Evolutionary conservation across 1,284 basidiomycete genomes (phyloP).

Genomic region (Moesziomyces parantarcticus): DNA sequence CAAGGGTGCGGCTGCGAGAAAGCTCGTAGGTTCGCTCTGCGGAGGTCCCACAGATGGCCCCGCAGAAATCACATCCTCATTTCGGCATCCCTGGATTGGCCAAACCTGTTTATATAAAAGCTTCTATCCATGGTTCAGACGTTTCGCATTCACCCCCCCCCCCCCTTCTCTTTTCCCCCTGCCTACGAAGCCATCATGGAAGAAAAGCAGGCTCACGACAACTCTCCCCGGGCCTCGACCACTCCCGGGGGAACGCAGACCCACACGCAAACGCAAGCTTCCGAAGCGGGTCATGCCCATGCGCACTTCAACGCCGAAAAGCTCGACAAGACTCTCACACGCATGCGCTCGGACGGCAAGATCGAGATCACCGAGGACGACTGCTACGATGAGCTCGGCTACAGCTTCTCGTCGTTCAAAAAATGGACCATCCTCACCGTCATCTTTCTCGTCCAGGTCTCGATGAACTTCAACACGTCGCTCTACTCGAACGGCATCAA

Average conservation of each 20-base stretch:
- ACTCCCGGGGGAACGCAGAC: slow-evolving; percentile 14
- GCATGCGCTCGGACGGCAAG: slow-evolving; percentile 45
- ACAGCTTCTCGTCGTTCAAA: slow-evolving; percentile 60
- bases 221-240: slow-evolving; percentile 15
- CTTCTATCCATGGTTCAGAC: too few relatives aligned
- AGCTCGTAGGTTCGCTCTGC: too few relatives aligned
- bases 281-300: slow-evolving; percentile 17
- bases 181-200: slow-evolving; percentile 9
- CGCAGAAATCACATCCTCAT: too few relatives aligned
- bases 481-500: slow-evolving; percentile 67
- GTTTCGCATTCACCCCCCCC: too few relatives aligned
- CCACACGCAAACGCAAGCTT: slow-evolving; percentile 15
- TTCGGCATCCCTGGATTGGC: too few relatives aligned
- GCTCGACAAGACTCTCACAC: slow-evolving; percentile 35
- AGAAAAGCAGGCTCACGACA: slow-evolving; percentile 15
- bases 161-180: neutral
- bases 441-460: slow-evolving; percentile 68
- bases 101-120: neutral
- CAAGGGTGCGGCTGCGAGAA: neutral
- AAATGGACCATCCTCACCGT: slow-evolving; percentile 68
- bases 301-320: slow-evolving; percentile 46
- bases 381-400: slow-evolving; percentile 55
- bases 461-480: slow-evolving; percentile 68
- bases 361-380: slow-evolving; percentile 47
- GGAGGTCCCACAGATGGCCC: too few relatives aligned